Evolutionary conservation across 2,329 filamentous ascomycete species (phyloP).

Genomic region (Penicillium decumbens): DNA sequence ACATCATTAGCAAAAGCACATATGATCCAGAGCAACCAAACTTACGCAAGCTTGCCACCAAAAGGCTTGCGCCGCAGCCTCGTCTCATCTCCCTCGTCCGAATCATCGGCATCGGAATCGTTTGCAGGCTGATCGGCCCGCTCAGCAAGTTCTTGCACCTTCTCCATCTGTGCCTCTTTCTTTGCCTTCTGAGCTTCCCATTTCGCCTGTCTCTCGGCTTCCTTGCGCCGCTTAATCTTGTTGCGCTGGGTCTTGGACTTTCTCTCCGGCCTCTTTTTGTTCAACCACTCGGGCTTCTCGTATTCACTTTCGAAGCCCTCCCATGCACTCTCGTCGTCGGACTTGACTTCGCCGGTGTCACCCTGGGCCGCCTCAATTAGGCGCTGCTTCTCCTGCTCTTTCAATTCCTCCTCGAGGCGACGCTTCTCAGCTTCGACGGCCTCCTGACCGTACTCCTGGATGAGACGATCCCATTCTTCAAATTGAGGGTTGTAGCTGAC

Average conservation of each 20-base stretch:
- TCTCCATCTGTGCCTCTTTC: constrained; percentile 65
- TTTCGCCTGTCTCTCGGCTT: constrained; percentile 70
- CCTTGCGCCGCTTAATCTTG: constrained; percentile 81
- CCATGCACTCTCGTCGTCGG: constrained; percentile 88
- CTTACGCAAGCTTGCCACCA: constrained; percentile 56
- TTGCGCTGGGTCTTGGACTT: constrained; percentile 87
- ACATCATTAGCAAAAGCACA: constrained; percentile 17
- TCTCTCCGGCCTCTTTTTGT: constrained; percentile 70
- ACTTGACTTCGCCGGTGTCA: constrained; percentile 68
- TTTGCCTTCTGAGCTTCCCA: constrained; percentile 72
- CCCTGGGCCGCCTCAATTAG: constrained; percentile 68
- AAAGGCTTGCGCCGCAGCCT: constrained; percentile 67
- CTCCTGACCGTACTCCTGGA: constrained; percentile 70
- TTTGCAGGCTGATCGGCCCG: constrained; percentile 41
- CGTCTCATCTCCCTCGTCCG: constrained; percentile 56
- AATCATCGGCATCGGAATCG: constrained; percentile 35
- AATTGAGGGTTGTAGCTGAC: constrained; percentile 92
- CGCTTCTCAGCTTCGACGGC: constrained; percentile 74
- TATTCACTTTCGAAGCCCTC: constrained; percentile 79
- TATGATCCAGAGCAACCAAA: constrained; percentile 7
- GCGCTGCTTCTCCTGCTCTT: constrained; percentile 63
- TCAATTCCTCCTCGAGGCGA: constrained; percentile 62
- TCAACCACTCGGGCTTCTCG: constrained; percentile 62
- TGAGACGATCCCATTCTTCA: constrained; percentile 73
- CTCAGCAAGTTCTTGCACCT: constrained; percentile 65